Evolutionary conservation across 208 protist genomes (phyloP), one percentile per base, ranked within the genome.

Genomic region (Crithidia mellificae): DNA sequence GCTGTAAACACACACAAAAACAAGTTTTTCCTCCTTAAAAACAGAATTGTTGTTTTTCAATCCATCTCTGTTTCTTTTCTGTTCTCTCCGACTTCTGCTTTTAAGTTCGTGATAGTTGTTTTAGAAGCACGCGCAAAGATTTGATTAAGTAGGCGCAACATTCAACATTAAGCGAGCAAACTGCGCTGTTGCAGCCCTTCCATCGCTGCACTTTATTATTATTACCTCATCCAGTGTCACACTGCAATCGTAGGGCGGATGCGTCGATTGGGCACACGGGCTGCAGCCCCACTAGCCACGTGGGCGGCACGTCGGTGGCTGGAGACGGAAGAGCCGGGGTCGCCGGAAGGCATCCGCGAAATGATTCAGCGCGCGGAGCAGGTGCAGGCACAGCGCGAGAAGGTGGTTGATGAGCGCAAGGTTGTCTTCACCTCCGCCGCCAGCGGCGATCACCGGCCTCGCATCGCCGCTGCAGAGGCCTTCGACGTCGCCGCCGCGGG

Each of bases 401-500:
- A 65, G n/a, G 62, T 68, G 4, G 87, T 95, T 17, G 90, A 95
- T 50, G 53, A 76, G 20, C 77, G 90, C 6, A 77, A 86, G 49
- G 90, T 93, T 27, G 68, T 93, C 15, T 95, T 95, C 63, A 72
- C 85, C 11, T 77, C 74, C 27, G 90, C 75, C 41, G 58, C 83
- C 20, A 95, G 90, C 68, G 85, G 81, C 0, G 90, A 95, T 59
- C 87, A 93, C 53, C 75, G 85, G 22, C 79, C 90, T 29, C 87
- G 90, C 38, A 85, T 95, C 11, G 90, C 90, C 8, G 90, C 90
- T 1, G 85, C 85, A 0, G 87, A 95, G 77, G 87, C 90, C 9
- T 95, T 95, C 71, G 90, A 95, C 47, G 74, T 93, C 4, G 90
- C 90, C 17, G 87, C 87, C 0, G 87, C 90, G 0, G 90, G 85